Conservation (phyloP, 306 rosid genomes). For the Rosa persica region DNA sequence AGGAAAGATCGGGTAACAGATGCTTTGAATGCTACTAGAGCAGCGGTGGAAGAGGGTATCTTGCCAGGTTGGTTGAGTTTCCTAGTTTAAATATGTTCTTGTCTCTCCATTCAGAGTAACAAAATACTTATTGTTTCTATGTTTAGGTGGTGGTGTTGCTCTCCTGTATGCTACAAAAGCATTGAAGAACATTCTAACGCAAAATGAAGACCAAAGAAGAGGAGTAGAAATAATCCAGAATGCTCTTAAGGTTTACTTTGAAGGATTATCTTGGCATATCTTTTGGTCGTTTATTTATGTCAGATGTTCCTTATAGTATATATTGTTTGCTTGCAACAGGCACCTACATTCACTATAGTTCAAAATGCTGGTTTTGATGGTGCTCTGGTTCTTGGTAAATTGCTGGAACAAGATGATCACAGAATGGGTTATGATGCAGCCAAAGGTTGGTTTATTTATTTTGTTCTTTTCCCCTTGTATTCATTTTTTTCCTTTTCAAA, state of each 20-base stretch:
- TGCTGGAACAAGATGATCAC: constrained; percentile 78
- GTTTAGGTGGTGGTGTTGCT: constrained; percentile 95
- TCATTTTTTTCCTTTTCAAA: background rate
- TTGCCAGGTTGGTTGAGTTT: constrained; percentile 64
- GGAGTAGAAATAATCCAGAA: constrained; percentile 81
- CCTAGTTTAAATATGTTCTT: background rate
- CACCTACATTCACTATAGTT: constrained; percentile 70
- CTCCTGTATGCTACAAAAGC: constrained; percentile 76
- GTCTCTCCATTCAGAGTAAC: constrained; percentile 7
- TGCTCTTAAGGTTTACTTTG: constrained; percentile 71
- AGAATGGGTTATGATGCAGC: constrained; percentile 78
- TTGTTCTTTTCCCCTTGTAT: background rate
- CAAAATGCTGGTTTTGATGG: constrained; percentile 90
- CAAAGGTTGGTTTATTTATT: constrained; percentile 49
- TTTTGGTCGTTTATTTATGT: constrained; percentile 12
- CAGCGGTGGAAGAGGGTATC: constrained; percentile 98
- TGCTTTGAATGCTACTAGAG: constrained; percentile 90
- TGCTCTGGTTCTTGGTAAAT: constrained; percentile 65
- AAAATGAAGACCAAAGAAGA: constrained; percentile 77
- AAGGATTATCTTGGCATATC: constrained; percentile 10
- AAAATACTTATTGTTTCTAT: constrained; percentile 18
- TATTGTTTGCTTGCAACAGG: constrained; percentile 46
- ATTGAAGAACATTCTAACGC: constrained; percentile 62
- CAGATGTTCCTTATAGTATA: constrained; percentile 25
- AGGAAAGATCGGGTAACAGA: constrained; percentile 97